Conservation (phyloP, 2,329 filamentous ascomycete genomes). For the Ceratocystis papillata region DNA sequence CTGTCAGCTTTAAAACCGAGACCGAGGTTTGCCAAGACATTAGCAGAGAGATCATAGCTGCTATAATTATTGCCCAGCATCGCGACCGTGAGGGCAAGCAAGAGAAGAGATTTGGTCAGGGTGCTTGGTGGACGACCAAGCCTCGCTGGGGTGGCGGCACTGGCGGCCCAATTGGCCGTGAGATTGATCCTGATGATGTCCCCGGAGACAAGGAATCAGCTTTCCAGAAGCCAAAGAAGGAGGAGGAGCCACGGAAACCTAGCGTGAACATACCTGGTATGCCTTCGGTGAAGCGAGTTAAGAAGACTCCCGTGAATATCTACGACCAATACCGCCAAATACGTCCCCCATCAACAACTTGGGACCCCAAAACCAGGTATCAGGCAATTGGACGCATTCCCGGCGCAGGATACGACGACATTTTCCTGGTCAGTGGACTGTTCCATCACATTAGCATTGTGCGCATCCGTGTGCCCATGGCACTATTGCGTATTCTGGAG, state of each 20-base stretch:
- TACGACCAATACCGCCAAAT: conserved; percentile 57
- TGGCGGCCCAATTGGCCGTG: conserved; percentile 52
- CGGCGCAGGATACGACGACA: conserved; percentile 45
- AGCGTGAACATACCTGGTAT: conserved; percentile 21
- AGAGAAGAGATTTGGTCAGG: conserved; percentile 48
- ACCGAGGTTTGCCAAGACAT: conserved; percentile 53
- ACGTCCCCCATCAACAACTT: conserved; percentile 45
- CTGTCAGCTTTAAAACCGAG: conserved; percentile 42
- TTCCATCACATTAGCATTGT: conserved; percentile 53
- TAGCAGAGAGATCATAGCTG: conserved; percentile 49
- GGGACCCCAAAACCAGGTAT: conserved; percentile 52
- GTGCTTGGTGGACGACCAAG: conserved; percentile 50
- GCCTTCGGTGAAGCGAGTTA: conserved; percentile 38
- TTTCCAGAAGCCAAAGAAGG: conserved; percentile 27
- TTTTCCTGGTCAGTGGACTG: conserved; percentile 50
- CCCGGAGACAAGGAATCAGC: conserved; percentile 39
- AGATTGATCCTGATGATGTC: conserved; percentile 42
- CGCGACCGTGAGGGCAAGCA: conserved; percentile 46
- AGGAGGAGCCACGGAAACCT: conserved; percentile 18
- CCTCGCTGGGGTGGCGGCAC: conserved; percentile 53
- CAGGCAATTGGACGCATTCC: conserved; percentile 43
- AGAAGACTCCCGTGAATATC: conserved; percentile 44
- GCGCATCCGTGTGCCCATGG: conserved; percentile 46
- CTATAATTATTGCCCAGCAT: conserved; percentile 53
- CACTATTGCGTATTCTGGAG: conserved; percentile 43